Evolutionary conservation across 2,329 filamentous ascomycete species (phyloP).

Genomic region (Aspergillus phoenicis): DNA sequence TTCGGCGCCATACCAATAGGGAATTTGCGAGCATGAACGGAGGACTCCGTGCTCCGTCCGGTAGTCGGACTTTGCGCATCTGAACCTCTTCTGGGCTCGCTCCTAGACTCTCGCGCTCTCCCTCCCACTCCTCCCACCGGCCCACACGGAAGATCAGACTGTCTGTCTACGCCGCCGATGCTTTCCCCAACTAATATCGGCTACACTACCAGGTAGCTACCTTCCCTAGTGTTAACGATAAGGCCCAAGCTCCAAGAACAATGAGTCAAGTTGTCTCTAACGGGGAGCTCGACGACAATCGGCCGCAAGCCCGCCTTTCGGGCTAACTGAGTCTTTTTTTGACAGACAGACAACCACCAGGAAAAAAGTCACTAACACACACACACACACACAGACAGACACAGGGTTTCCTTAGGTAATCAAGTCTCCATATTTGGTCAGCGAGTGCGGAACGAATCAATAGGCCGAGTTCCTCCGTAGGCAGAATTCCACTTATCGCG

Average conservation of each 20-base stretch:
- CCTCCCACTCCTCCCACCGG: neutral
- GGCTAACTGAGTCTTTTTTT: neutral
- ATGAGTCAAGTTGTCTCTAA: neutral
- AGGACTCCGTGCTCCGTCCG: constrained; percentile 6
- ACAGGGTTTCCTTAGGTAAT: neutral
- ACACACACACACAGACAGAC: neutral
- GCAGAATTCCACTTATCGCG: constrained; percentile 1
- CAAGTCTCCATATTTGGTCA: neutral
- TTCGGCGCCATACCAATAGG: neutral
- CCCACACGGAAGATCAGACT: constrained; percentile 6
- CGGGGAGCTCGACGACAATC: neutral
- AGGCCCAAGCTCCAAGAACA: neutral
- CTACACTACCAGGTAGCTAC: neutral
- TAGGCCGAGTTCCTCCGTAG: neutral
- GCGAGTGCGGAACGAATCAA: neutral
- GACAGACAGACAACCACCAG: neutral
- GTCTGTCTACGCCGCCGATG: neutral
- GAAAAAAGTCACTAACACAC: neutral
- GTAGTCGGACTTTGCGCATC: constrained; percentile 1
- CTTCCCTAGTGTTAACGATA: neutral
- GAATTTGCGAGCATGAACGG: neutral
- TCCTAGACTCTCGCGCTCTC: too few relatives aligned
- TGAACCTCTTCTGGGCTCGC: neutral
- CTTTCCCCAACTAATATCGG: constrained; percentile 4
- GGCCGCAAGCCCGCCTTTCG: neutral